Percentiles rank a stretch among this genome's conserved stretches.
Conservation (phyloP, 108 stramenopile genomes). For the Stephanodiscus minutulus region DNA sequence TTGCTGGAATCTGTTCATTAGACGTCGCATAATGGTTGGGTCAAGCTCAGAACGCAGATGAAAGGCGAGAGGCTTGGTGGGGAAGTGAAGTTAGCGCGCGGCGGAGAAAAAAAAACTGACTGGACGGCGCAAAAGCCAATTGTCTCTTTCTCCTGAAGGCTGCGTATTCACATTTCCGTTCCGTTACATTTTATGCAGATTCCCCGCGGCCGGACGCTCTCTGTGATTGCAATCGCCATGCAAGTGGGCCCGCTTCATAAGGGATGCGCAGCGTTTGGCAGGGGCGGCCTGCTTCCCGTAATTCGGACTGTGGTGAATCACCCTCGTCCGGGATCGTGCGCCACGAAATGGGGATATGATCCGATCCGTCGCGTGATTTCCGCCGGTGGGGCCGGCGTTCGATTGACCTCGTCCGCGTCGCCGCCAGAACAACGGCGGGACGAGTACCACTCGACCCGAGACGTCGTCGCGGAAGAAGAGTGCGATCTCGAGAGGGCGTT, state of each 20-base stretch:
- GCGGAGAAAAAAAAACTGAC: too few species aligned
- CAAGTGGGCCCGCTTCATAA: neutral
- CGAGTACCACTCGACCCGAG: neutral
- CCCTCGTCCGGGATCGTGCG: neutral
- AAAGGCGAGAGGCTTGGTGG: too few species aligned
- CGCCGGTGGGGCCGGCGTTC: neutral
- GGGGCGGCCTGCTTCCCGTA: neutral
- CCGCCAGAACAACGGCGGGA: neutral
- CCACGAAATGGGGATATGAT: neutral
- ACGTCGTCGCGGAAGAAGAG: slow-evolving; percentile 5
- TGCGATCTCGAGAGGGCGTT: slow-evolving; percentile 27
- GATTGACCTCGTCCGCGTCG: neutral
- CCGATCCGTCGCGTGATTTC: neutral
- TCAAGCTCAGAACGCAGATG: too few species aligned
- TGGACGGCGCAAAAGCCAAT: too few species aligned
- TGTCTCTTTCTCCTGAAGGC: too few species aligned
- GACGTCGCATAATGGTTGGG: too few species aligned
- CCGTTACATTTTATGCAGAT: neutral
- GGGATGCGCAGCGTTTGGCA: slow-evolving; percentile 7
- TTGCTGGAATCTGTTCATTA: too few species aligned
- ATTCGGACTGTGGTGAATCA: too few species aligned
- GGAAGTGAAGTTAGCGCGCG: too few species aligned
- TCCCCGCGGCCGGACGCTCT: neutral
- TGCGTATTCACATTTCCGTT: neutral
- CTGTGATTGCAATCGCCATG: slow-evolving; percentile 4